Evolutionary conservation across 345 rosid species (phyloP), one percentile per base, ranked within the genome.

Genomic region (Syzygium jambos): DNA sequence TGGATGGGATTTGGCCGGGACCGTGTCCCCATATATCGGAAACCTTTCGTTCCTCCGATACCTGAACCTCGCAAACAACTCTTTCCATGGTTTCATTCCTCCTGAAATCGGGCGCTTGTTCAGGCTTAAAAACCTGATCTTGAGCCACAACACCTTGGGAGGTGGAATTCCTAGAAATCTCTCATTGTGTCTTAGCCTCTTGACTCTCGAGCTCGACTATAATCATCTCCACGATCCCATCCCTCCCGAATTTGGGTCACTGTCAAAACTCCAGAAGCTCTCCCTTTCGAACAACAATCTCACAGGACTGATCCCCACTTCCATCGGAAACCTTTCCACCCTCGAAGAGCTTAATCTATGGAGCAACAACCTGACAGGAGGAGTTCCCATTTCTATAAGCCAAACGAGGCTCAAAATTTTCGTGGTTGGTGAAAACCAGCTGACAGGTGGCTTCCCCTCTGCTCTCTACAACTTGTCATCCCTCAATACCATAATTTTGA

Each of bases 401-500:
- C 87, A 51, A 49, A 68, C 41, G 3, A 86, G 73, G 41, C 84
- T 86, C 7, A 34, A 21, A 65, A 0, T 4, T 41, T 73, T 49
- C 1, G 0, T 8, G 11, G 25, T 11, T 0, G 29, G 80, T 73
- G 15, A 3, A 13, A 89, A 89, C 56, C 82, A 43, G 11, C 34
- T 89, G 16, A 43, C 30, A 0, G 89, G 90, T 80, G 30, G 52
- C 29, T 85, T 89, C 52, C 90, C 90, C 78, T 53, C 52, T 8
- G 80, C 89, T 9, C 51, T 89, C 12, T 89, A 87, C 87, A 89
- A 87, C 82, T 84, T 84, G 56, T 85, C 90, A n/a, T 87, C 86
- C 7, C 78, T 87, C 52, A 53, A 78, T 13, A 17, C 15, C n/a
- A 27, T 89, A 17, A 52, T 5, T 29, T 29, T 85, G 85, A 53